These are phyloP conservation scores for Physaria fendleri DNA, from an alignment of 345 rosid genomes.

Conservation along the genomic window DNA sequence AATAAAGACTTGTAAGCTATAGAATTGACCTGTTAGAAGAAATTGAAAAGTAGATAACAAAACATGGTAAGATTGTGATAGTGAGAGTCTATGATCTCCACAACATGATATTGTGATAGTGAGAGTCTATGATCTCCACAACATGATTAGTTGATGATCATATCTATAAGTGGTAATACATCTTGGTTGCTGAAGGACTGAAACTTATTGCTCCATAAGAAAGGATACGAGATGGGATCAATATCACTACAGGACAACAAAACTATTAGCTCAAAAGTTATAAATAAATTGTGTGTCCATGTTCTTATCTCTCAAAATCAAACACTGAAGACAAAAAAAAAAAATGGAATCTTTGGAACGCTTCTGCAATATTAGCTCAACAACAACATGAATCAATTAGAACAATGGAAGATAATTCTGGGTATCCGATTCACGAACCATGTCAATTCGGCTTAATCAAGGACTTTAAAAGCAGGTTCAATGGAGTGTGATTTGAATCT, in stretches of 20 bases:
- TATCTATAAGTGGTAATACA: no score
- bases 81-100: not conserved
- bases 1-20: not conserved
- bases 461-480: slow-evolving; percentile 61
- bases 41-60: not conserved
- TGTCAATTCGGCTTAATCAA: slow-evolving; percentile 27
- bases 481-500: not conserved
- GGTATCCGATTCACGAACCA: slow-evolving; percentile 66
- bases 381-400: slow-evolving; percentile 35
- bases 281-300: not conserved
- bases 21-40: not conserved
- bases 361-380: slow-evolving; percentile 34
- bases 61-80: not conserved
- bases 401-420: slow-evolving; percentile 86
- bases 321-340: no score
- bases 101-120: no score
- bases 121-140: no score
- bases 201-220: no score
- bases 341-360: slow-evolving; percentile 25
- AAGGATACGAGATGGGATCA: not conserved
- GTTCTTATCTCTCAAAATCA: slow-evolving; percentile 12
- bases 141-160: no score
- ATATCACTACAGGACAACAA: not conserved
- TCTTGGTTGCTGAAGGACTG: no score
- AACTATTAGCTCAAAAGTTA: not conserved